Base-by-base conservation (phyloP, 2,329 filamentous ascomycete species). In the Pseudopyrenochaeta lycopersici region DNA sequence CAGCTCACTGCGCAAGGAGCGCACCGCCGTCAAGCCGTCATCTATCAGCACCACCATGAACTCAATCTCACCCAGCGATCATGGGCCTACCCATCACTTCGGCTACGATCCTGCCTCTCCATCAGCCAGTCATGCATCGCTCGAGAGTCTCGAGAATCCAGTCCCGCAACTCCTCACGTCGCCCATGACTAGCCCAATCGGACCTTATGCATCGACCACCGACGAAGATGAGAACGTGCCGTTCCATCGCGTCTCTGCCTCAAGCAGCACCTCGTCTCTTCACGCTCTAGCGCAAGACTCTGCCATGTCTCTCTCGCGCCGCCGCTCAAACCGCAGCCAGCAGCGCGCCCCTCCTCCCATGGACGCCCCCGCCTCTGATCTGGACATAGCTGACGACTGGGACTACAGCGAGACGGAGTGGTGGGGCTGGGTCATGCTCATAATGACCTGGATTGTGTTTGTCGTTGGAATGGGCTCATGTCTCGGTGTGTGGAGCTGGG, bases 391-490 rank as follows among this genome's bases (percentile, higher is more conserved):
- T 44, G 65, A 88, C 81, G 87, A 89, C 54, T 95, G 92, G 88
- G 91, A 97, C 77, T 97, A 98, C 71, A 87, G 89, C 36, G 93
- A 97, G 78, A 99, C 95, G 0, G 93, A 95, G 68, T 96, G 91
- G 88, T 99, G 95, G 94, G 95, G 95, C 0, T 99, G 94, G 92
- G 89, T 97, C 7, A 89, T 99, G 42, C 81, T 99, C 29, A 80
- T 90, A 35, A 89, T 91, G 41, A 99, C 96, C 0, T 99, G 96
- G 95, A 80, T 96, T 39, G 92, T 97, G 21, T 98, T 99, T 74
- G 92, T 98, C 17, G 87, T 95, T 0, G 95, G 95, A 29, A 98
- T 99, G 90, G 95, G 95, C 47, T 96, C 91, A 45, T 97, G 92
- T 74, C 84, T 98, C 40, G 94, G 90, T 18, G 87, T 98, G 18